Evolutionary conservation across 78 protist species (phyloP).

Genomic region (Capsaspora owczarzaki): DNA sequence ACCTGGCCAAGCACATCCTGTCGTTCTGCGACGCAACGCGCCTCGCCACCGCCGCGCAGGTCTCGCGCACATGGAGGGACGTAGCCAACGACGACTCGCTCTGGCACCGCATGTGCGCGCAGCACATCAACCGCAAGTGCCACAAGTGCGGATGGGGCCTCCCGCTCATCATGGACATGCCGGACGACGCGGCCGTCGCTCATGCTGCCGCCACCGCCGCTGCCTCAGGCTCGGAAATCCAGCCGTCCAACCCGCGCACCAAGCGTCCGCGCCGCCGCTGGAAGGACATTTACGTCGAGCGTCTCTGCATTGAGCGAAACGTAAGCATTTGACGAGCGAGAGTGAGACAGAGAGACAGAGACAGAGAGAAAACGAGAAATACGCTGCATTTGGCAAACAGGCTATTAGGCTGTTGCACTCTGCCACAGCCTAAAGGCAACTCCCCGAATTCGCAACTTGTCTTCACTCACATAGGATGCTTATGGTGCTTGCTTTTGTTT

Average conservation of each 20-base stretch:
- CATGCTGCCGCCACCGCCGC: too few species aligned
- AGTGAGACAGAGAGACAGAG: too few species aligned
- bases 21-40: slow-evolving; percentile 23
- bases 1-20: slow-evolving; percentile 22
- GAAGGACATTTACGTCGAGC: slow-evolving; percentile 30
- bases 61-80: background rate
- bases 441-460: too few species aligned
- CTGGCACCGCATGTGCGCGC: slow-evolving; percentile 31
- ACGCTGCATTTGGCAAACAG: too few species aligned
- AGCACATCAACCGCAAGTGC: slow-evolving; percentile 31
- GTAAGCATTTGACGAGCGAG: background rate
- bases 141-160: slow-evolving; percentile 26
- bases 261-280: slow-evolving; percentile 6
- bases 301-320: slow-evolving; percentile 12
- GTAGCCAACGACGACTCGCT: slow-evolving; percentile 24
- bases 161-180: slow-evolving; percentile 14
- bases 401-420: too few species aligned
- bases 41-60: slow-evolving; percentile 10
- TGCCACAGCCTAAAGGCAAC: too few species aligned
- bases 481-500: background rate
- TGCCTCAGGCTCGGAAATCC: background rate
- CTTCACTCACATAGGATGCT: too few species aligned
- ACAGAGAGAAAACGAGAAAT: too few species aligned
- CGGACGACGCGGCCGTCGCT: too few species aligned
- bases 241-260: background rate